phyloP scores from a whole-genome alignment of 1,139 yeast genomes.

The Geotrichum australiense region DNA sequence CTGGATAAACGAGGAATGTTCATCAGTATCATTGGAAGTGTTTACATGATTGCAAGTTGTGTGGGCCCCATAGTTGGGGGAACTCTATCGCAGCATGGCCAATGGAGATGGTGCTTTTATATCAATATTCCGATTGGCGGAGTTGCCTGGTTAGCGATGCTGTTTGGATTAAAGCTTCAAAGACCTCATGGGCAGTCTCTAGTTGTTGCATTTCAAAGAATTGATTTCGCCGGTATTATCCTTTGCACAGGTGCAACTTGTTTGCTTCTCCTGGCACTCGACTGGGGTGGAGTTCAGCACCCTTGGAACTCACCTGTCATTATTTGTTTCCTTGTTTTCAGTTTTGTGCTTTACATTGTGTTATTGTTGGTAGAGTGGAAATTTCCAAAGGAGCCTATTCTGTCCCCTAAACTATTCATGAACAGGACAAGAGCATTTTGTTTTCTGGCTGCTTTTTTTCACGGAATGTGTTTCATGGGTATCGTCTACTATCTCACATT shows the following conservation, averaged over 20 bases:
- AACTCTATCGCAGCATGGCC: conserved; percentile 49
- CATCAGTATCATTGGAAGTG: conserved; percentile 40
- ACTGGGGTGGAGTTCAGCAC: conserved; percentile 45
- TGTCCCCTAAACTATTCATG: conserved; percentile 38
- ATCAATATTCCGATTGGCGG: conserved; percentile 66
- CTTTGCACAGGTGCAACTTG: conserved; percentile 40
- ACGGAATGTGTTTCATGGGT: conserved; percentile 43
- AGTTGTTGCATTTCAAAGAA: conserved; percentile 35
- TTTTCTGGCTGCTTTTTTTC: conserved; percentile 37
- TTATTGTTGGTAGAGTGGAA: conserved; percentile 35
- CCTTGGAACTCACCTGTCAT: conserved; percentile 51
- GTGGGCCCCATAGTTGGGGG: conserved; percentile 69
- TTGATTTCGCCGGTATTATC: conserved; percentile 44
- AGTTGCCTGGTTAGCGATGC: conserved; percentile 39
- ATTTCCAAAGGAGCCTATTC: conserved; percentile 40
- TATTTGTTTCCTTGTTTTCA: conserved; percentile 42
- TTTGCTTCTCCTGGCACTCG: conserved; percentile 42
- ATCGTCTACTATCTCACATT: conserved; percentile 42
- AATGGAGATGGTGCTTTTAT: conserved; percentile 82
- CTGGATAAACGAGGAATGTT: conserved; percentile 47
- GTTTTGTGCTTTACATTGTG: conserved; percentile 38
- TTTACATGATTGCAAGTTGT: conserved; percentile 53
- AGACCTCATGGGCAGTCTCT: conserved; percentile 17
- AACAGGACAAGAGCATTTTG: conserved; percentile 31
- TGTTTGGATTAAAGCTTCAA: conserved; percentile 37